Conservation (phyloP, 352 stramenopile genomes). For the Phytopythium litorale region DNA sequence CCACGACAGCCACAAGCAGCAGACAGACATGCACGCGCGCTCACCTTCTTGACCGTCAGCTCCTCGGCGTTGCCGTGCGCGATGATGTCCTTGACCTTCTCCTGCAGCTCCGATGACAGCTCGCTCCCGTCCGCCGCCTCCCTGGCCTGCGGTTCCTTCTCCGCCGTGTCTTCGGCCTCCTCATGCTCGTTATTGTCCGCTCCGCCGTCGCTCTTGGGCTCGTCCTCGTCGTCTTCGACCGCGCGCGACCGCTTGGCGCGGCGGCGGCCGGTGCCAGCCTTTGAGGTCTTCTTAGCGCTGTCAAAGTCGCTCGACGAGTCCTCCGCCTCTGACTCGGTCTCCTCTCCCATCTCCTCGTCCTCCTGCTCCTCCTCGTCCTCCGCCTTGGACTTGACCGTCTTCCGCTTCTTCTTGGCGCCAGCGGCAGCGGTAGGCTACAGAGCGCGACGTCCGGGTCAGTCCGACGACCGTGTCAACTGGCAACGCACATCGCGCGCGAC, state of each 20-base stretch:
- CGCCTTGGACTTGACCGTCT: conserved; percentile 24
- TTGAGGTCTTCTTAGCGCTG: conserved; percentile 33
- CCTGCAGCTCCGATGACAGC: conserved; percentile 46
- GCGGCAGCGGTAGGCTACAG: conserved; percentile 11
- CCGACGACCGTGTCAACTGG: neutral
- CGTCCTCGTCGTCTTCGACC: conserved; percentile 26
- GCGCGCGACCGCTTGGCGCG: conserved; percentile 19
- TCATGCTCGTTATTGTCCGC: conserved; percentile 15
- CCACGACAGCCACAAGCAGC: neutral
- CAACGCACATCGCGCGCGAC: neutral
- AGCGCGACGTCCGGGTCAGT: neutral
- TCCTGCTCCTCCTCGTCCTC: conserved; percentile 33
- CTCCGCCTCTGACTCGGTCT: conserved; percentile 46
- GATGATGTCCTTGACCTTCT: conserved; percentile 79
- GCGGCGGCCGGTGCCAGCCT: conserved; percentile 22
- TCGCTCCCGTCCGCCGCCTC: conserved; percentile 13
- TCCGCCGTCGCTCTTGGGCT: conserved; percentile 17
- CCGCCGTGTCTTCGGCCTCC: conserved; percentile 14
- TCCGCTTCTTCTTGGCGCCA: conserved; percentile 41
- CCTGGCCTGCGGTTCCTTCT: conserved; percentile 11
- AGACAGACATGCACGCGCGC: neutral
- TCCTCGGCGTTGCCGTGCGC: conserved; percentile 68
- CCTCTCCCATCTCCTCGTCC: conserved; percentile 36
- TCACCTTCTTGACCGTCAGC: conserved; percentile 82
- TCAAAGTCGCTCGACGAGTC: conserved; percentile 75